phyloP scores from a whole-genome alignment of 225 moss, liverwort and hornwort genomes.

The Straminergon stramineum region DNA sequence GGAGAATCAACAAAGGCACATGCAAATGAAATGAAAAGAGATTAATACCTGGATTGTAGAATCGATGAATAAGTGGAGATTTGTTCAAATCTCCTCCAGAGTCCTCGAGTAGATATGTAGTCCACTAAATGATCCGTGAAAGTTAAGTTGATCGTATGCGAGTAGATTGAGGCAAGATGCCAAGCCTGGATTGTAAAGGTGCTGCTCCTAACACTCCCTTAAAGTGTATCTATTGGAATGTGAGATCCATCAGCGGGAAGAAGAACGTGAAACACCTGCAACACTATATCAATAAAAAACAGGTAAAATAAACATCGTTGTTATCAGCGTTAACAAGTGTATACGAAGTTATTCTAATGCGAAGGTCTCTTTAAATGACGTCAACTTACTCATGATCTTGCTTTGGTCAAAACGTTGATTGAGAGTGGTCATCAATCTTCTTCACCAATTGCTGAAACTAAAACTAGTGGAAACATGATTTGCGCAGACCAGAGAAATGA shows the following conservation, averaged over 20 bases:
- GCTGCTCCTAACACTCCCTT: slow-evolving; percentile 4
- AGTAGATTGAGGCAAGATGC: slow-evolving; percentile 15
- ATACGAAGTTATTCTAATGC: not conserved
- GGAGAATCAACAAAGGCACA: not conserved
- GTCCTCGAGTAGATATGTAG: not conserved
- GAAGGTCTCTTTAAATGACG: not conserved
- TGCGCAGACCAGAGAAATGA: not conserved
- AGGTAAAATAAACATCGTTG: slow-evolving; percentile 3
- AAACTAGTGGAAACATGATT: not conserved
- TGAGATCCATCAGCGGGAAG: slow-evolving; percentile 52
- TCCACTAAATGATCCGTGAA: not conserved
- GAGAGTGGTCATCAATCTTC: not conserved
- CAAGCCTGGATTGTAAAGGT: not conserved
- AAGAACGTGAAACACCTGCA: slow-evolving; percentile 38
- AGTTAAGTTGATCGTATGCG: not conserved
- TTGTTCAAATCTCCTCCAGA: not conserved
- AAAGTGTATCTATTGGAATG: slow-evolving; percentile 49
- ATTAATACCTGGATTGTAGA: not conserved
- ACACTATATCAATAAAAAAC: slow-evolving; percentile 24
- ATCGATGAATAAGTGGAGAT: not conserved
- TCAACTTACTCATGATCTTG: not conserved
- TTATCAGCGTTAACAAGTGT: not conserved
- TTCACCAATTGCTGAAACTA: too few relatives aligned
- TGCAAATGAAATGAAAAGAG: not conserved
- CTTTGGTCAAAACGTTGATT: not conserved